Percentiles rank a stretch among this genome's conserved stretches.
These are phyloP conservation scores for Ogataea saltuana DNA, from an alignment of 805 yeast genomes.

Conservation along the genomic window DNA sequence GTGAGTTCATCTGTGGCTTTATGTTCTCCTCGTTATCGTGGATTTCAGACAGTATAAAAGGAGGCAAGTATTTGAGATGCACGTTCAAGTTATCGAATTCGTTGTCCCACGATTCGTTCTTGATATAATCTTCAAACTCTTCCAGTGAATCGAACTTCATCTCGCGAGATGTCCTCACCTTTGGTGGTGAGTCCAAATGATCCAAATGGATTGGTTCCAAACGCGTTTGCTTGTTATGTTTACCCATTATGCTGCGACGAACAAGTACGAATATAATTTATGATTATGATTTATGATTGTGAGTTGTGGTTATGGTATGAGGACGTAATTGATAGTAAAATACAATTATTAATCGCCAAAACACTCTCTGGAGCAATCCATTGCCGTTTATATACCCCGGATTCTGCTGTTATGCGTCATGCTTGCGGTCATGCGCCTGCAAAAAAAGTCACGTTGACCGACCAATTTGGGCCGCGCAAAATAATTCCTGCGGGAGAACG, in stretches of 20 bases:
- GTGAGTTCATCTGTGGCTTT: slow-evolving; percentile 69
- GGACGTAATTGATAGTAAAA: too few species aligned
- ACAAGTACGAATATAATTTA: too few species aligned
- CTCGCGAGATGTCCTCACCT: slow-evolving; percentile 32
- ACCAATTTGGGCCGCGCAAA: neutral
- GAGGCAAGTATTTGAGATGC: slow-evolving; percentile 67
- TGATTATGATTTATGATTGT: neutral
- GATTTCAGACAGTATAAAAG: slow-evolving; percentile 65
- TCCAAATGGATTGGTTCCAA: slow-evolving; percentile 35
- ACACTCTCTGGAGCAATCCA: too few species aligned
- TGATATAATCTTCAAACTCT: slow-evolving; percentile 61
- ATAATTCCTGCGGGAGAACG: neutral
- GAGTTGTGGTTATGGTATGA: too few species aligned
- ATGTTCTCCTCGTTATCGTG: slow-evolving; percentile 71
- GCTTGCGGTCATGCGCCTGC: slow-evolving; percentile 4
- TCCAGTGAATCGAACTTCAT: slow-evolving; percentile 59
- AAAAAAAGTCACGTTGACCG: neutral
- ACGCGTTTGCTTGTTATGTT: slow-evolving; percentile 25
- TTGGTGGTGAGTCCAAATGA: slow-evolving; percentile 32
- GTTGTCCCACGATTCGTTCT: slow-evolving; percentile 76
- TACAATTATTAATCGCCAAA: too few species aligned
- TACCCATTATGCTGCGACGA: slow-evolving; percentile 28
- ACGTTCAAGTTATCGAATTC: slow-evolving; percentile 72
- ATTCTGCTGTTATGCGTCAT: neutral
- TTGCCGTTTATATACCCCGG: slow-evolving; percentile 10